Percentiles rank a stretch among this genome's conserved stretches.
phyloP scores from a whole-genome alignment of 352 stramenopile species.

The Globisporangium acanthophoron region DNA sequence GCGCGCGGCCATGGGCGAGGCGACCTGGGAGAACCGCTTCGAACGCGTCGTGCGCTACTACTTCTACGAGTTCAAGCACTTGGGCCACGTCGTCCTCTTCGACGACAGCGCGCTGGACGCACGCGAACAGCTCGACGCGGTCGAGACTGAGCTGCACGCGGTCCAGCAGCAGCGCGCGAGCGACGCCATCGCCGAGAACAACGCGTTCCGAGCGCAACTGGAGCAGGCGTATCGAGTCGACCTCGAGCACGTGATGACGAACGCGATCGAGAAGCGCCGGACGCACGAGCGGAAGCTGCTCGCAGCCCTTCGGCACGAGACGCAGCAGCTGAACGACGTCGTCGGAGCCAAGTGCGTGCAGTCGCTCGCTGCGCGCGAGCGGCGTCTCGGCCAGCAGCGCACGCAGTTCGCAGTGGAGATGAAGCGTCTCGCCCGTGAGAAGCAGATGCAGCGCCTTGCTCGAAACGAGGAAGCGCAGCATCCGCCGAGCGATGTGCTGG shows the following conservation, averaged over 20 bases:
- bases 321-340: constrained; percentile 22
- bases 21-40: constrained; percentile 45
- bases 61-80: constrained; percentile 71
- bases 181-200: constrained; percentile 29
- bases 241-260: neutral
- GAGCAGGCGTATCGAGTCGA: constrained; percentile 25
- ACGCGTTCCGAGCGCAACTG: constrained; percentile 27
- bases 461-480: neutral
- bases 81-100: constrained; percentile 41
- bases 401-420: constrained; percentile 17
- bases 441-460: constrained; percentile 1
- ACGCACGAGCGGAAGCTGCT: constrained; percentile 14
- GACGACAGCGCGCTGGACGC: constrained; percentile 17
- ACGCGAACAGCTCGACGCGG: constrained; percentile 5
- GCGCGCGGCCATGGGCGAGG: constrained; percentile 18
- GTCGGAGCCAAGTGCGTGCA: constrained; percentile 1
- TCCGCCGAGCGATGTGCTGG: neutral
- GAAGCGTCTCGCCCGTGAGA: constrained; percentile 10
- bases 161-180: constrained; percentile 25
- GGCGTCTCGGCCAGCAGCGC: constrained; percentile 2
- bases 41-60: constrained; percentile 49
- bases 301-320: constrained; percentile 13
- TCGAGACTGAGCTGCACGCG: constrained; percentile 18
- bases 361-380: constrained; percentile 1
- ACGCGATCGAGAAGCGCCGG: constrained; percentile 9